phyloP scores from a whole-genome alignment of 2,329 filamentous ascomycete species.

The Aureobasidium lini region DNA sequence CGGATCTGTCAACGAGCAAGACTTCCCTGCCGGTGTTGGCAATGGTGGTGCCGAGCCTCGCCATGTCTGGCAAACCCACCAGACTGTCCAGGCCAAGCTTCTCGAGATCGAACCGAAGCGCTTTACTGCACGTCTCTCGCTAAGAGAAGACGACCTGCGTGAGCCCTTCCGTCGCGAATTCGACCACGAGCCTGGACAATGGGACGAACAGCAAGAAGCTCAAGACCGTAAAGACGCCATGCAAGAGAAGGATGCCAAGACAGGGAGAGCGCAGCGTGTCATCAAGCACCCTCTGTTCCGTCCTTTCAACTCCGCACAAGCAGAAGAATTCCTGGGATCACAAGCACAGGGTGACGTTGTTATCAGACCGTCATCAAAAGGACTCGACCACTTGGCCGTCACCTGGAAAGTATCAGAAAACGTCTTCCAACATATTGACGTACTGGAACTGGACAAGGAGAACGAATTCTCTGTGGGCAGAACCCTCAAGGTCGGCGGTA shows the following conservation, averaged over 20 bases:
- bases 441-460: constrained; percentile 92
- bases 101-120: constrained; percentile 79
- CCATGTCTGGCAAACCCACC: constrained; percentile 67
- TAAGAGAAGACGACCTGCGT: constrained; percentile 73
- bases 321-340: constrained; percentile 85
- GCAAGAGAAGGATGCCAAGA: constrained; percentile 76
- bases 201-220: constrained; percentile 60
- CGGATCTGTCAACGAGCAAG: constrained; percentile 73
- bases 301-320: constrained; percentile 84
- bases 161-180: constrained; percentile 61
- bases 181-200: constrained; percentile 70
- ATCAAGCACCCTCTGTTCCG: constrained; percentile 97
- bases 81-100: constrained; percentile 83
- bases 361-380: constrained; percentile 90
- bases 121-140: constrained; percentile 73
- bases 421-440: constrained; percentile 96
- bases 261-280: constrained; percentile 81
- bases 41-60: constrained; percentile 51
- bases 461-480: constrained; percentile 92
- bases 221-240: constrained; percentile 76
- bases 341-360: constrained; percentile 84
- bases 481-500: constrained; percentile 75
- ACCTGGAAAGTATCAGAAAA: constrained; percentile 97
- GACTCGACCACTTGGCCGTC: constrained; percentile 87
- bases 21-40: constrained; percentile 65